A percentile compares a stretch with the other conserved stretches of the same genome.
These are phyloP conservation scores for Hordeum marinum DNA, from an alignment of 176 grass and related monocot species.

Conservation along the genomic window DNA sequence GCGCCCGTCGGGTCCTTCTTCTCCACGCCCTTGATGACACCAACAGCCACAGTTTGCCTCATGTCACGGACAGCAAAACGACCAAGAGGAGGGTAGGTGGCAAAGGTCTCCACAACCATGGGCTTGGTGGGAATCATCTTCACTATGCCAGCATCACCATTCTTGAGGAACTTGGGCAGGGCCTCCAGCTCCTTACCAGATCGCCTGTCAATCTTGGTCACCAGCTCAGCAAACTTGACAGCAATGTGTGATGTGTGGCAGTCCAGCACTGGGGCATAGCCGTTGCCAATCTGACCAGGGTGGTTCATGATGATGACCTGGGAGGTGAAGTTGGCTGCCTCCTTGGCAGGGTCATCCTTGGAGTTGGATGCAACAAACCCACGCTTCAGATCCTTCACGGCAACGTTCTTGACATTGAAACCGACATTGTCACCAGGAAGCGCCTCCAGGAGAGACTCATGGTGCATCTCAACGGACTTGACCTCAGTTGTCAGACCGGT, in stretches of 20 bases:
- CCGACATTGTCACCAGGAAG: slow-evolving; percentile 73
- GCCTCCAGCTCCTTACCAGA: slow-evolving; percentile 90
- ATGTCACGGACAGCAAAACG: slow-evolving; percentile 76
- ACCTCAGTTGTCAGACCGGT: slow-evolving; percentile 75
- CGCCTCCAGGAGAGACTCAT: slow-evolving; percentile 71
- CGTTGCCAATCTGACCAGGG: slow-evolving; percentile 87
- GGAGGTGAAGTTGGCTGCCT: slow-evolving; percentile 76
- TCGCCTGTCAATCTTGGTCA: slow-evolving; percentile 85
- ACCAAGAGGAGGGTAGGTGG: slow-evolving; percentile 60
- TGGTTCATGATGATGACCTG: slow-evolving; percentile 99
- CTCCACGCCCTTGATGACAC: slow-evolving; percentile 79
- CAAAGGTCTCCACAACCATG: slow-evolving; percentile 86
- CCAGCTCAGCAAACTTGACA: slow-evolving; percentile 78
- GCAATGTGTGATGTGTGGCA: slow-evolving; percentile 96
- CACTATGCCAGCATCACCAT: slow-evolving; percentile 75
- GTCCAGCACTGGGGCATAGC: slow-evolving; percentile 78
- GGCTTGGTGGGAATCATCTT: slow-evolving; percentile 97
- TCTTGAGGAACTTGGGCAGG: slow-evolving; percentile 87
- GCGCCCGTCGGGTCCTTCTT: slow-evolving; percentile 80
- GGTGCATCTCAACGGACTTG: slow-evolving; percentile 97
- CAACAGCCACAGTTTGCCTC: slow-evolving; percentile 78
- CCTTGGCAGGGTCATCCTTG: slow-evolving; percentile 91
- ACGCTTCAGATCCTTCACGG: slow-evolving; percentile 84
- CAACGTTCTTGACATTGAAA: slow-evolving; percentile 85
- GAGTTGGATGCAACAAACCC: slow-evolving; percentile 81